phyloP scores from a whole-genome alignment of 2,329 filamentous ascomycete genomes.

The Trichothecium sympodiale region DNA sequence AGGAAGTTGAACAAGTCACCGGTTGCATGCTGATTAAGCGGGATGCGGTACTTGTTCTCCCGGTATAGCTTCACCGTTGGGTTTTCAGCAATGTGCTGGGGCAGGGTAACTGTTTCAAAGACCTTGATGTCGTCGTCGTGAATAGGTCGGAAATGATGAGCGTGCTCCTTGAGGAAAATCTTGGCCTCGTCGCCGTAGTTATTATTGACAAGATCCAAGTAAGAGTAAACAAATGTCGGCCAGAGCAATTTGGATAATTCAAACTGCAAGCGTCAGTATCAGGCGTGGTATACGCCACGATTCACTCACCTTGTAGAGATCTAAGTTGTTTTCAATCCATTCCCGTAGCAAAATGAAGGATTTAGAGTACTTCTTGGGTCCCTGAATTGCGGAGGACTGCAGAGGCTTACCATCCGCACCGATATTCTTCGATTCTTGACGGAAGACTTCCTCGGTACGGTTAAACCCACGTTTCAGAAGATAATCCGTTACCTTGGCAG shows the following conservation, averaged over 20 bases:
- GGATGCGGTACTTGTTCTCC: constrained; percentile 79
- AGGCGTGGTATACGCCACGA: background rate
- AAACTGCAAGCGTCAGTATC: constrained; percentile 40
- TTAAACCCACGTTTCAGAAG: constrained; percentile 91
- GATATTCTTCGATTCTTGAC: constrained; percentile 77
- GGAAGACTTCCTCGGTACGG: constrained; percentile 81
- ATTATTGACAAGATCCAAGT: constrained; percentile 65
- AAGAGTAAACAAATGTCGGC: constrained; percentile 92
- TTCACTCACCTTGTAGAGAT: constrained; percentile 71
- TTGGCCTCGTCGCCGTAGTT: constrained; percentile 63
- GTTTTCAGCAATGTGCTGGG: constrained; percentile 70
- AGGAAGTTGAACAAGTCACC: constrained; percentile 78
- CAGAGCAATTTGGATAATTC: constrained; percentile 82
- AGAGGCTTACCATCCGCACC: constrained; percentile 73
- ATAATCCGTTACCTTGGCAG: constrained; percentile 70
- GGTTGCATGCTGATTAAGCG: constrained; percentile 76
- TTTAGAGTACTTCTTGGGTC: constrained; percentile 66
- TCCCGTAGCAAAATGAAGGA: constrained; percentile 63
- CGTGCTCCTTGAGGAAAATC: constrained; percentile 60
- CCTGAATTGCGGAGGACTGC: constrained; percentile 54
- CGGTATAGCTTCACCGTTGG: constrained; percentile 69
- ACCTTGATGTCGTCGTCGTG: constrained; percentile 72
- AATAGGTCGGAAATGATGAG: constrained; percentile 58
- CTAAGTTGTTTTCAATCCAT: constrained; percentile 87
- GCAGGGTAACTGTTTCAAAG: constrained; percentile 62